Evolutionary conservation across 495 filamentous ascomycete species (phyloP), one percentile per base, ranked within the genome.

Genomic region (Chaetomidium leptoderma): DNA sequence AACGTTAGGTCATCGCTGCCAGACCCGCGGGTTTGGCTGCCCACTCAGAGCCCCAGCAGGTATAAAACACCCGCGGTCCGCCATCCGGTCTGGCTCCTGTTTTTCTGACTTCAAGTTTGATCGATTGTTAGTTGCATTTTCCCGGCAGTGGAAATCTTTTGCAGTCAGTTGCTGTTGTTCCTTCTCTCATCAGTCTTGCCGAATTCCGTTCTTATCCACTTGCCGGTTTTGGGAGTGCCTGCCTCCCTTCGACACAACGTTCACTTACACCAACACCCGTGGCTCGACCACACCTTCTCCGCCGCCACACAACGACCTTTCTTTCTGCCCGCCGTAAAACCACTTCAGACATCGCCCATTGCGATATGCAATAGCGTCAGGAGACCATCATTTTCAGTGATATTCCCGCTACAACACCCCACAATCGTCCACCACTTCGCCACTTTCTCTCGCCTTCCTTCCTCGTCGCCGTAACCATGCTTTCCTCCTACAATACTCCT

Each of bases 401-500:
- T 21, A 9, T 17, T 16, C 10, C 11, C 16, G 29, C 37, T n/a
- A 30, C 17, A 39, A 14, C 16, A 6, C 13, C 17, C 6, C 26
- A 33, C n/a, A n/a, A n/a, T 44, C n/a, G 17, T 55, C 24, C 5
- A 26, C 42, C 10, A n/a, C 51, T 19, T 45, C 43, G 21, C 26
- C 32, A 43, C 42, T 23, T 30, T n/a, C 8, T 30, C 45, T 37
- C 13, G 13, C 33, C 17, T 11, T 10, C 9, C 27, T 6, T 29
- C 16, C 8, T 16, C 14, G 10, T 4, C n/a, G 35, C 27, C 46
- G 23, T 30, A 33, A 67, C 42, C 32, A 77, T 78, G 74, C 70
- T 79, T 30, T 73, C 74, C 27, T 73, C 74, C 29, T 74, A 73
- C 67, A 73, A 76, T 37, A 59, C 66, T 16, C 64, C 74, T 11